These are phyloP conservation scores for Fusarium oxysporum DNA, from an alignment of 2,329 filamentous ascomycete genomes.

Conservation along the genomic window DNA sequence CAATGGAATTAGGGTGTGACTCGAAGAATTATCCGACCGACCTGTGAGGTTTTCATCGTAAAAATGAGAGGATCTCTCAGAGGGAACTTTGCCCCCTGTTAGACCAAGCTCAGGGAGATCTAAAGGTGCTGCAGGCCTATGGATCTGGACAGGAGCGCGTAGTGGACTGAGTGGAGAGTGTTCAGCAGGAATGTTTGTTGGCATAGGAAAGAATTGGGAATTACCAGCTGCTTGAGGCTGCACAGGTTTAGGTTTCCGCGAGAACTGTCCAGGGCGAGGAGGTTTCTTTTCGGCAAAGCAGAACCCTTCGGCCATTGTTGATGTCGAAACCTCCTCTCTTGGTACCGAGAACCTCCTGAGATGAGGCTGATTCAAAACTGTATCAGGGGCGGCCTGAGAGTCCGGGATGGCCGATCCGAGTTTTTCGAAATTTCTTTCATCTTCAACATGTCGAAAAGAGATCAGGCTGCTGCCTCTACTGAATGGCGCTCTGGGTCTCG, in stretches of 20 bases:
- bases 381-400: constrained; percentile 7
- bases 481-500: background rate
- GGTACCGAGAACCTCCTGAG: constrained; percentile 24
- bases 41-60: background rate
- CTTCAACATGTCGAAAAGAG: constrained; percentile 7
- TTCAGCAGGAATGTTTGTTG: background rate
- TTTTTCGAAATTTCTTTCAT: constrained; percentile 22
- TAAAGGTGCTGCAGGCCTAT: constrained; percentile 10
- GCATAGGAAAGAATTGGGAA: background rate
- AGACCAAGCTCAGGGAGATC: constrained; percentile 37
- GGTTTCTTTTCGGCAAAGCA: constrained; percentile 34
- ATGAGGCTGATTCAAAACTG: background rate
- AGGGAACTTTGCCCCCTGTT: background rate
- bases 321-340: constrained; percentile 38
- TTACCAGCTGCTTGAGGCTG: background rate
- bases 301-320: constrained; percentile 40
- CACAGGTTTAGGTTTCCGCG: constrained; percentile 26
- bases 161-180: background rate
- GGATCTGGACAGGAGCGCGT: background rate
- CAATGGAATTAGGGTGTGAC: background rate
- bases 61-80: background rate
- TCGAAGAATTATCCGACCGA: background rate
- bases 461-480: constrained; percentile 8
- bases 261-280: constrained; percentile 40
- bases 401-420: constrained; percentile 21